Conservation (phyloP, 129 eudicot species). For the Helianthus annuus region HanXRQr2.0-SUNRISE NC_035433.2:97319461-97319960, state of each 20-base stretch:
- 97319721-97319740: conserved; percentile 50
- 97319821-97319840: no score
- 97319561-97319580: not conserved
- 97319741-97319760: conserved; percentile 46
- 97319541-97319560: conserved; percentile 20
- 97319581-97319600: not conserved
- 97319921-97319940: conserved; percentile 27
- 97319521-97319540: conserved; percentile 81
- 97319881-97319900: conserved; percentile 51
- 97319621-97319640: conserved; percentile 55
- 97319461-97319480: conserved; percentile 71
- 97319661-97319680: conserved; percentile 84
- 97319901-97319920: conserved; percentile 53
- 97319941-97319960: conserved; percentile 47
- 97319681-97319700: conserved; percentile 80
- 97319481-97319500: conserved; percentile 87
- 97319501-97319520: conserved; percentile 93
- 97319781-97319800: conserved; percentile 37
- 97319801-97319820: not conserved
- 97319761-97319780: conserved; percentile 61
- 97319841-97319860: conserved; percentile 40
- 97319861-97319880: conserved; percentile 52
- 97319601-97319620: not conserved
- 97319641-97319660: conserved; percentile 80
- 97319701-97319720: conserved; percentile 67